These are phyloP conservation scores for Scytalidium sp. DNA, from an alignment of 2,329 filamentous ascomycete genomes.

Conservation along the genomic window DNA sequence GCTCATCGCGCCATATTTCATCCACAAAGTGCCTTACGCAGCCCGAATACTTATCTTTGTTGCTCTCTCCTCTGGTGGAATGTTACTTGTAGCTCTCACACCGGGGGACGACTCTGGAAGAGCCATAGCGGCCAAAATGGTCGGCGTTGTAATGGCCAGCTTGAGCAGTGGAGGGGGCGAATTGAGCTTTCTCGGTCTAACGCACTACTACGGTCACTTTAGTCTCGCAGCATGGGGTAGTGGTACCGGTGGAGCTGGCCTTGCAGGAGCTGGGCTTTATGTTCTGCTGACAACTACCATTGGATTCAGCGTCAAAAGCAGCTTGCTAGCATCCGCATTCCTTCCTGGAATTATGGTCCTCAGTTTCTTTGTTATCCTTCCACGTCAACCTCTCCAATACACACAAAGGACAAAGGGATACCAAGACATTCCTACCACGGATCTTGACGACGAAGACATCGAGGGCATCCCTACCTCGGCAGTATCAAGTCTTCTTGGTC, in stretches of 20 bases:
- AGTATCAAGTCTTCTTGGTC: conserved; percentile 47
- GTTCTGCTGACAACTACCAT: conserved; percentile 80
- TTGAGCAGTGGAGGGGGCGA: conserved; percentile 85
- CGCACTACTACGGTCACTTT: conserved; percentile 87
- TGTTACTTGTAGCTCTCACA: conserved; percentile 84
- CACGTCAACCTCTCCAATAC: conserved; percentile 60
- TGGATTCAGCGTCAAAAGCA: conserved; percentile 69
- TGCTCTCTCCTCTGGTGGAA: conserved; percentile 72
- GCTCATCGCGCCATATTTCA: conserved; percentile 88
- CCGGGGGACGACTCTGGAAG: conserved; percentile 54
- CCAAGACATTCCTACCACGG: conserved; percentile 42
- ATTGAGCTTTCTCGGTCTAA: conserved; percentile 84
- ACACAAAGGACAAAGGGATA: conserved; percentile 48
- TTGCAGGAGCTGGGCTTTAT: conserved; percentile 86
- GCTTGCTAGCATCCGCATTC: conserved; percentile 73
- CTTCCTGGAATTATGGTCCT: conserved; percentile 79
- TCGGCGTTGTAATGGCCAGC: conserved; percentile 81
- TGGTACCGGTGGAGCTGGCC: conserved; percentile 83
- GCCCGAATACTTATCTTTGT: conserved; percentile 73
- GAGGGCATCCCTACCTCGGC: conserved; percentile 38
- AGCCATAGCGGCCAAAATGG: conserved; percentile 71
- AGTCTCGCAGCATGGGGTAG: conserved; percentile 90
- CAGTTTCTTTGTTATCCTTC: conserved; percentile 82
- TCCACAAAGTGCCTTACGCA: conserved; percentile 80
- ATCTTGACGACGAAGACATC: conserved; percentile 34